Base-by-base conservation (phyloP, 805 yeast genomes). In the Candida easanensis region DNA sequence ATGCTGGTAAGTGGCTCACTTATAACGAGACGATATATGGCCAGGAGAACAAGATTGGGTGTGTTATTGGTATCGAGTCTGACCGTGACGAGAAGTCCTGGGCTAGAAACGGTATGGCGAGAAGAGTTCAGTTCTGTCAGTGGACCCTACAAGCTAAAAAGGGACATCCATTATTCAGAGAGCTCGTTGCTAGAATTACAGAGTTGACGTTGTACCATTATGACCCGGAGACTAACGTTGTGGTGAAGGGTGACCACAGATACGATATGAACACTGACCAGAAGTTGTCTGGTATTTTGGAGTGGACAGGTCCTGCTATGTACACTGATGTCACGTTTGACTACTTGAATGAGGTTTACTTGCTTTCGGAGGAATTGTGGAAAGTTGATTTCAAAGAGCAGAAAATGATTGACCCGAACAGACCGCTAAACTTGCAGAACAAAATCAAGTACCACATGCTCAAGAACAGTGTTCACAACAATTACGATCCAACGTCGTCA, bases 41-140 rank as follows among this genome's bases (percentile, higher is more conserved):
- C 15, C 22, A 48, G 9, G 45, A 38, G 3, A 52, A 76, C 16
- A 56, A 68, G 20, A 68, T 78, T 42, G 84, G 84, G 0, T 68
- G 75, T 61, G 76, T 77, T 32, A 64, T 79, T 20, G 71, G 76
- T 9, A 68, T 78, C 33, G 84, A 79, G 47, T 69, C 70, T 33
- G 84, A 79, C 53, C 61, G 74, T 34, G 72, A 69, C 42, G 70
- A 69, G 35, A 71, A 73, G 35, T 65, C 73, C 53, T 79, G 84
- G 84, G 66, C 73, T 18, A 66, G 71, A 48, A 65, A 67, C 50
- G 48, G 45, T 7, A 66, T 69, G 61, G 71, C 72, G 22, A 63
- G 82, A 56, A 64, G 83, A 54, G 62, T 79, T 38, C 83, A 79
- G 57, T 76, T 77, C 55, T 80, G 82, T 39, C 83, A 79, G 53